These are phyloP conservation scores for Senna siamea DNA, from an alignment of 306 rosid species.

Conservation along the genomic window DNA sequence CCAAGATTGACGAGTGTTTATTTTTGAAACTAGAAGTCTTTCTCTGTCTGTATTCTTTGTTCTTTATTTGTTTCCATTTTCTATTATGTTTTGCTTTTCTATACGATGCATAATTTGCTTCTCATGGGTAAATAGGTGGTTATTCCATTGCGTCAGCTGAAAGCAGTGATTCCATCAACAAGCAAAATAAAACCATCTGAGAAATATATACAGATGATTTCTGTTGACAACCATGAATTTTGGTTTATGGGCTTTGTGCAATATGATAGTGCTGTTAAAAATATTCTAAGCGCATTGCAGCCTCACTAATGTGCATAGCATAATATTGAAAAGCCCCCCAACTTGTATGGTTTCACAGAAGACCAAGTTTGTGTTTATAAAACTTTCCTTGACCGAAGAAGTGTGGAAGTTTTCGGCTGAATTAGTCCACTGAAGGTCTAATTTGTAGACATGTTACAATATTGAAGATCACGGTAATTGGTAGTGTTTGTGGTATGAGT, in stretches of 20 bases:
- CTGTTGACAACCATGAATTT: constrained; percentile 93
- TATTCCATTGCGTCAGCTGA: constrained; percentile 85
- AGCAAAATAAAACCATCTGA: constrained; percentile 77
- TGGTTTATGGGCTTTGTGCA: constrained; percentile 97
- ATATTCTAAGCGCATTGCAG: constrained; percentile 67
- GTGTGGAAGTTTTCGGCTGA: constrained; percentile 35
- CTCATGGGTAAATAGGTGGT: constrained; percentile 61
- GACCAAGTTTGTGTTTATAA: constrained; percentile 38
- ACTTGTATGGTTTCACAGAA: neutral
- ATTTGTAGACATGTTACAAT: too few species aligned
- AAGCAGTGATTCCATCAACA: constrained; percentile 81
- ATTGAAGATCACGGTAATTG: too few species aligned
- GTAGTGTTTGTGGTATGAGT: too few species aligned
- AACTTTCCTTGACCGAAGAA: constrained; percentile 29
- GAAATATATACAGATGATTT: constrained; percentile 79
- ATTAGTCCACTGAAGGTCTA: too few species aligned
- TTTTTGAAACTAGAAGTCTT: neutral
- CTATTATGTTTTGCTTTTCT: neutral
- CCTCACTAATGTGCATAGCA: constrained; percentile 41
- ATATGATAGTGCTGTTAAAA: constrained; percentile 82
- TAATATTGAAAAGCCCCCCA: too few species aligned
- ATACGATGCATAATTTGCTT: constrained; percentile 12
- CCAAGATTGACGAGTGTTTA: neutral
- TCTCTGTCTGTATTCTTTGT: neutral
- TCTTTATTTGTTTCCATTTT: neutral